Evolutionary conservation across 768 basidiomycete genomes (phyloP).

Genomic region (Cubamyces lactineus): DNA sequence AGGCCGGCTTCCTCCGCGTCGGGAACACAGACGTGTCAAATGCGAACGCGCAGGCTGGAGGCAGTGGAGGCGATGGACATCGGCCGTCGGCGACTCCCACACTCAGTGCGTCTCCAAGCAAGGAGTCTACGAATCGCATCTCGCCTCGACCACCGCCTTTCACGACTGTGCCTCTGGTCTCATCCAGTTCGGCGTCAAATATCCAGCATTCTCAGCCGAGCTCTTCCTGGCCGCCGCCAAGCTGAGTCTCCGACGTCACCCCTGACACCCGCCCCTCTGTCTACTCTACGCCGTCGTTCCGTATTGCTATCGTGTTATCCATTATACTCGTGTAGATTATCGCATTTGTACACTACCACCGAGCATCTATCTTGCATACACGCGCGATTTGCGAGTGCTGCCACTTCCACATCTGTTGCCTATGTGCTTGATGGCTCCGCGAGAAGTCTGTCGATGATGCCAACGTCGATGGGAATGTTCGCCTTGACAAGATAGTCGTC

Average conservation of each 20-base stretch:
- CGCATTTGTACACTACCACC: constrained; percentile 25
- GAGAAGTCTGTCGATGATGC: constrained; percentile 46
- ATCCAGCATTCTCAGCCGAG: constrained; percentile 2
- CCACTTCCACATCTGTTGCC: background rate
- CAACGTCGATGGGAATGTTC: constrained; percentile 45
- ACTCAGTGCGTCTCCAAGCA: constrained; percentile 36
- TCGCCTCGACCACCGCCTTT: constrained; percentile 34
- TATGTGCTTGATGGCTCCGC: constrained; percentile 12
- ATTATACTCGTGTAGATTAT: constrained; percentile 26
- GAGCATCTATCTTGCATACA: constrained; percentile 16
- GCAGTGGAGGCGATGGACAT: constrained; percentile 5
- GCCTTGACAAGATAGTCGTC: constrained; percentile 50
- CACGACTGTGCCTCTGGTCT: constrained; percentile 27
- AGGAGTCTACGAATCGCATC: constrained; percentile 29
- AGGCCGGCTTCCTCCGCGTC: constrained; percentile 80
- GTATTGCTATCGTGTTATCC: constrained; percentile 26
- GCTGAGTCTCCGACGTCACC: constrained; percentile 2
- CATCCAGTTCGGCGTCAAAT: constrained; percentile 8
- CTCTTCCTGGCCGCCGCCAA: constrained; percentile 4
- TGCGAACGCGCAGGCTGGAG: constrained; percentile 2
- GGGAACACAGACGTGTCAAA: constrained; percentile 30
- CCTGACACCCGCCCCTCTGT: background rate
- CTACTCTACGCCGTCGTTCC: constrained; percentile 16
- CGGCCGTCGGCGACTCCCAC: constrained; percentile 34
- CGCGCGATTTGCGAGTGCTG: background rate